These are phyloP conservation scores for Cyberlindnera amylophila DNA, from an alignment of 805 yeast species.

Conservation along the genomic window DNA sequence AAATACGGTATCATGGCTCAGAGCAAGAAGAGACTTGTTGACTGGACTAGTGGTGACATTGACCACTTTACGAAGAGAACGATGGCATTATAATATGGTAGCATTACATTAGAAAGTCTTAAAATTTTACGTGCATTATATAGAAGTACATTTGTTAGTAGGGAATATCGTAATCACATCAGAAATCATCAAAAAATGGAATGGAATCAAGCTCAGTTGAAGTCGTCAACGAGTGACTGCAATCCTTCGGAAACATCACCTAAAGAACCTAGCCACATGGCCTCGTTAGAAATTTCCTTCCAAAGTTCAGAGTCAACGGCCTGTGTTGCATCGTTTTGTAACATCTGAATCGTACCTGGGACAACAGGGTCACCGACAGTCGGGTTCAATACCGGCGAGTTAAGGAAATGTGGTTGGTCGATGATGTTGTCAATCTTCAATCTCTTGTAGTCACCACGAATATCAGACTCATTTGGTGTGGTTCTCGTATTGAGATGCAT, in stretches of 20 bases:
- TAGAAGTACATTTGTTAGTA: neutral
- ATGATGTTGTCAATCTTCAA: constrained; percentile 17
- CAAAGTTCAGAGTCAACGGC: constrained; percentile 53
- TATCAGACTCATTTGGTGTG: constrained; percentile 14
- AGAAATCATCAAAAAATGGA: too few relatives aligned
- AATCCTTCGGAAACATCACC: constrained; percentile 42
- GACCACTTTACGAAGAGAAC: constrained; percentile 43
- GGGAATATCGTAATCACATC: too few relatives aligned
- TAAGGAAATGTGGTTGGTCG: constrained; percentile 3
- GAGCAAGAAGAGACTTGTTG: constrained; percentile 51
- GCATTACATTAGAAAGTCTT: too few relatives aligned
- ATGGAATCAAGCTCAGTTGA: neutral
- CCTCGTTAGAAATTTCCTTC: constrained; percentile 76
- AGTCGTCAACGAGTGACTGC: constrained; percentile 26
- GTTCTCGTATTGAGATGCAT: too few relatives aligned
- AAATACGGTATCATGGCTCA: constrained; percentile 40
- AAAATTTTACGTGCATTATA: too few relatives aligned
- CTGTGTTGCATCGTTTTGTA: constrained; percentile 29
- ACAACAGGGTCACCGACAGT: constrained; percentile 19
- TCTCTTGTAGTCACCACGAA: constrained; percentile 17
- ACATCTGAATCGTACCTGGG: constrained; percentile 28
- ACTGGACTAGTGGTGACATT: constrained; percentile 58
- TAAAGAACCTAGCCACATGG: constrained; percentile 55
- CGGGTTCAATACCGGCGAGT: constrained; percentile 22
- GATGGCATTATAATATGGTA: neutral